Evolutionary conservation across 176 grass and related monocot genomes (phyloP).

Genomic region (Carex parvula): DNA sequence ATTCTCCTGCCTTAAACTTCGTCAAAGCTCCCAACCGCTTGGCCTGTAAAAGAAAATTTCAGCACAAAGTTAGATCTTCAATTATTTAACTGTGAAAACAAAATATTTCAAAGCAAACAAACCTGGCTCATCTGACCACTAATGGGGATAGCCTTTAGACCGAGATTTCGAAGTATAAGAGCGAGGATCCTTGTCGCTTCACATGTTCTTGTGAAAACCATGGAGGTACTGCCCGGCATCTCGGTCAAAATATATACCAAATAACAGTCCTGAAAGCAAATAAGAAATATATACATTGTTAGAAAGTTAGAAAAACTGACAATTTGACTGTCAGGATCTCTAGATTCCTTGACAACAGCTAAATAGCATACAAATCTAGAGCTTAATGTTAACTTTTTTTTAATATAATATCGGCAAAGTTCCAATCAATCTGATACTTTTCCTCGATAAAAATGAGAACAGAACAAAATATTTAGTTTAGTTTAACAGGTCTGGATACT

Average conservation of each 20-base stretch:
- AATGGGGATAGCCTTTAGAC: slow-evolving; percentile 78
- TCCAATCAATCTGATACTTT: neutral
- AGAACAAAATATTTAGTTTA: neutral
- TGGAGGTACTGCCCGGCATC: slow-evolving; percentile 53
- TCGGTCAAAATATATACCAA: slow-evolving; percentile 78
- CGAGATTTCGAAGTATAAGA: slow-evolving; percentile 63
- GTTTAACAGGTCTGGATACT: neutral
- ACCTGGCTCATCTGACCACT: slow-evolving; percentile 94
- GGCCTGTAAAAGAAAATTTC: slow-evolving; percentile 40
- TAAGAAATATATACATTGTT: neutral
- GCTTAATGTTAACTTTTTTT: too few relatives aligned
- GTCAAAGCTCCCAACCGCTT: slow-evolving; percentile 89
- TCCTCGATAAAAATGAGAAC: neutral
- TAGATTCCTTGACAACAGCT: too few relatives aligned
- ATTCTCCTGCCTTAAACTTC: slow-evolving; percentile 72
- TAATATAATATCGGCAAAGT: neutral
- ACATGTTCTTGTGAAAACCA: slow-evolving; percentile 92
- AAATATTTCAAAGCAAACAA: slow-evolving; percentile 18
- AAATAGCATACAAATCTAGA: too few relatives aligned
- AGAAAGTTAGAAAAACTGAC: neutral
- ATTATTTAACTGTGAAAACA: neutral
- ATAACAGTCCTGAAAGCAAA: slow-evolving; percentile 66
- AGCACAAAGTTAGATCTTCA: neutral
- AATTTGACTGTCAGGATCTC: too few relatives aligned
- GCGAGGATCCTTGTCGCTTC: slow-evolving; percentile 78